Evolutionary conservation across 768 basidiomycete genomes (phyloP), one percentile per base, ranked within the genome.

Genomic region (Xerocomellus chrysenteron): DNA sequence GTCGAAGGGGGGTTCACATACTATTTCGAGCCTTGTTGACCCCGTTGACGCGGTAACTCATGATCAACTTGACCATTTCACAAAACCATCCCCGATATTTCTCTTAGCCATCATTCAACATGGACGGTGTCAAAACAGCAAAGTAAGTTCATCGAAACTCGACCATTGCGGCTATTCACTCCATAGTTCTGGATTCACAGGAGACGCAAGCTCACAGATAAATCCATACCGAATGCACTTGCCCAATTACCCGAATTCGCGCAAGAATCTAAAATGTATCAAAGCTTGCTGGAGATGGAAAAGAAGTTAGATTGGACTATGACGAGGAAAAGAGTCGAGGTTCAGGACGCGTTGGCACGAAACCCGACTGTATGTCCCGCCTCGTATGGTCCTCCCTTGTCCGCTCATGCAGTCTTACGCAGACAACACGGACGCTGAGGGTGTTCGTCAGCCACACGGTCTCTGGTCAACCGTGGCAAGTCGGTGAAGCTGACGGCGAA

Each of bases 231-330:
- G 0, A 85, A 87, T 78, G 83, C 82, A 50, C 79, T 94, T 36
- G 78, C 87, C 5, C 85, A 91, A 57, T 79, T 84, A 62, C 84
- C 87, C 17, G 84, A 86, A 47, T 91, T 92, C 66, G 82, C 87
- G 2, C 80, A 83, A 63, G 93, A 96, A 69, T 92, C 92, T 24
- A 78, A 76, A 55, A 91, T 95, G 82, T 97, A 96, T 72, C 84
- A 87, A 57, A 86, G 91, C 64, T 76, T 97, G 40, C 72, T 94
- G 28, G 87, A 90, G 61, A 92, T 92, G 85, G 94, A 97, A 69
- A 82, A 90, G 55, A 91, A 88, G 68, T 76, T 98, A 16, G 94
- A 98, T 72, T 97, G 95, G 95, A 95, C 93, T 4, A 88, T 95
- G 79, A 86, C 85, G 68, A 80, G 95, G 68, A 96, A 96, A 74